These are phyloP conservation scores for Syzygium jambos DNA, from an alignment of 345 rosid species.

Conservation along the genomic window DNA sequence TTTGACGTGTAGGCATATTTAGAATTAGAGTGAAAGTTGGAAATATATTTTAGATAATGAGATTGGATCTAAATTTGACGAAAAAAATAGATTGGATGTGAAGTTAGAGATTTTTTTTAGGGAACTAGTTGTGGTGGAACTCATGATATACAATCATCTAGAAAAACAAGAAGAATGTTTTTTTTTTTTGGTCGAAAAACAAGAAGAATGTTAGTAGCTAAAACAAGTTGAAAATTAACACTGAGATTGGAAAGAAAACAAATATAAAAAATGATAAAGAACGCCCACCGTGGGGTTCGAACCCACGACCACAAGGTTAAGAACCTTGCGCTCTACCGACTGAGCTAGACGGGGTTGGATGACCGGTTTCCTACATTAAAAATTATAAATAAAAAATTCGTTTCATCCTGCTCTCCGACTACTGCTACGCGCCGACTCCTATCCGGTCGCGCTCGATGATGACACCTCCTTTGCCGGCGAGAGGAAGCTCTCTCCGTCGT, in stretches of 20 bases:
- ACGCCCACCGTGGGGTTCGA: conserved; percentile 21
- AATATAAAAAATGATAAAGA: background rate
- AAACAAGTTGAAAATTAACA: background rate
- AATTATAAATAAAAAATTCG: no score
- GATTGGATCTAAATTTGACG: no score
- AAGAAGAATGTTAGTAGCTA: background rate
- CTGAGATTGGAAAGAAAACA: background rate
- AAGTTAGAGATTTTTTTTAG: background rate
- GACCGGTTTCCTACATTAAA: background rate
- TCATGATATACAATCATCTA: background rate
- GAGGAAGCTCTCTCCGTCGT: background rate
- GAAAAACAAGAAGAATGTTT: no score
- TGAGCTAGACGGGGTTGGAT: conserved; percentile 1
- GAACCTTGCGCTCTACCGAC: conserved; percentile 11
- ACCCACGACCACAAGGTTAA: conserved; percentile 25
- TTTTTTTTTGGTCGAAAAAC: no score
- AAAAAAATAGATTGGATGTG: background rate
- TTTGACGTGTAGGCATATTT: no score
- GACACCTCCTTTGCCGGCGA: background rate
- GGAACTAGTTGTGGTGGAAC: background rate
- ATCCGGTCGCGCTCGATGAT: background rate
- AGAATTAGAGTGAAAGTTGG: background rate
- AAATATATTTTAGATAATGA: background rate
- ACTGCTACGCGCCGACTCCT: background rate
- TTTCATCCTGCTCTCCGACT: background rate